Evolutionary conservation across 305 asterid genomes (phyloP).

Genomic region (Rubia peregrina): DNA sequence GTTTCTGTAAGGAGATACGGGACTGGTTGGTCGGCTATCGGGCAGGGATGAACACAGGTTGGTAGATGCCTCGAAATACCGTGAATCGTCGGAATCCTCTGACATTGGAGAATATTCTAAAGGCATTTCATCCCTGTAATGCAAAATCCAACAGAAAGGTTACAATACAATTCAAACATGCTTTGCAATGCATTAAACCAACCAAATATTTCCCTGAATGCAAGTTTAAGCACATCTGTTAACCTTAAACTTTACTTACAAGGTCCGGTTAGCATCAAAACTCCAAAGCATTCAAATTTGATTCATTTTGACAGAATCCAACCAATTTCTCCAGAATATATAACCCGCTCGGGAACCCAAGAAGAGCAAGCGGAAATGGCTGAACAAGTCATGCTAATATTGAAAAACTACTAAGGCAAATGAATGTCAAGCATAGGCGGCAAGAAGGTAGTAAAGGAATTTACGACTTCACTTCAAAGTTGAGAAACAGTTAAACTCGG

Average conservation of each 20-base stretch:
- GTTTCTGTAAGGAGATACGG: conserved; percentile 38
- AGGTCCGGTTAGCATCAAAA: neutral
- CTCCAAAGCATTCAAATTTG: too few relatives aligned
- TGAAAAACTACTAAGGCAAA: too few relatives aligned
- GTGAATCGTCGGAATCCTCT: conserved; percentile 38
- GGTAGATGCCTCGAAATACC: conserved; percentile 25
- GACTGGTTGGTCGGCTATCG: conserved; percentile 39
- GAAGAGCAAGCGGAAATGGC: too few relatives aligned
- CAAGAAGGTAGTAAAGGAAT: neutral
- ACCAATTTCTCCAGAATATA: too few relatives aligned
- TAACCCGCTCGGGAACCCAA: too few relatives aligned
- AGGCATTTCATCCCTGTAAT: conserved; percentile 39
- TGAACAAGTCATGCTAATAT: neutral
- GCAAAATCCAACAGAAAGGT: neutral
- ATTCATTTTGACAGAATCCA: too few relatives aligned
- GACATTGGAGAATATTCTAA: conserved; percentile 41
- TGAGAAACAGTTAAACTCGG: neutral
- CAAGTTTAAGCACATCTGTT: too few relatives aligned
- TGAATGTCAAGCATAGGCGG: neutral
- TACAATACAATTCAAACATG: neutral
- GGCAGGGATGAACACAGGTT: conserved; percentile 32
- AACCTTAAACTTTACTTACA: neutral
- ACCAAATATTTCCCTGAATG: neutral
- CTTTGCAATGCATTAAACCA: conserved; percentile 4
- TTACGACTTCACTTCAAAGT: neutral